Conservation (phyloP, 2,329 filamentous ascomycete genomes). For the Xylaria sp. region DNA sequence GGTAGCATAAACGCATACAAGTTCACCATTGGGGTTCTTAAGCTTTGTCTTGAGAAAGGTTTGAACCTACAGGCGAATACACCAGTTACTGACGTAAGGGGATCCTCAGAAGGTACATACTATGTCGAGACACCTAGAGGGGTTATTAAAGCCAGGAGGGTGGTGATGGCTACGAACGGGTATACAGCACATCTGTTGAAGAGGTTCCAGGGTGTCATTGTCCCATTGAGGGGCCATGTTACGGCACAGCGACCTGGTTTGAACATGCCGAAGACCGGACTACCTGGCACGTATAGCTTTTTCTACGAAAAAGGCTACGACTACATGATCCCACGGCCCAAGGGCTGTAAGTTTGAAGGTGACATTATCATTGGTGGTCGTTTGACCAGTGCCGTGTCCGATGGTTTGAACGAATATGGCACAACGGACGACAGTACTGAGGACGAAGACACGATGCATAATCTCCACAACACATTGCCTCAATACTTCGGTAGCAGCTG, state of each 20-base stretch:
- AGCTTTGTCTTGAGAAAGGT: slow-evolving; percentile 55
- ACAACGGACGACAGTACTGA: slow-evolving; percentile 65
- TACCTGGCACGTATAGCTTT: slow-evolving; percentile 68
- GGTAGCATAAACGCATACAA: slow-evolving; percentile 56
- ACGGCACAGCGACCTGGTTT: slow-evolving; percentile 54
- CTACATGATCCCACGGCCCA: slow-evolving; percentile 70
- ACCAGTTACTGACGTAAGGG: slow-evolving; percentile 50
- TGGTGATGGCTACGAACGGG: slow-evolving; percentile 65
- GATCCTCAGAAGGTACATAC: slow-evolving; percentile 48
- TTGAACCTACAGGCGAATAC: slow-evolving; percentile 65
- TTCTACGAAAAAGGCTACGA: slow-evolving; percentile 71
- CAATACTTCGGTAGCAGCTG: slow-evolving; percentile 64
- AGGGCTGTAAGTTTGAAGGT: slow-evolving; percentile 55
- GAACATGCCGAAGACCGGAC: slow-evolving; percentile 51
- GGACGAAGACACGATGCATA: slow-evolving; percentile 62
- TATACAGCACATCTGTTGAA: slow-evolving; percentile 60
- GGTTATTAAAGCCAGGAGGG: slow-evolving; percentile 52
- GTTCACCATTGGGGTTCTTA: slow-evolving; percentile 57
- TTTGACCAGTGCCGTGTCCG: slow-evolving; percentile 53
- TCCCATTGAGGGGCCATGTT: slow-evolving; percentile 62
- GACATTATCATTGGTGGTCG: slow-evolving; percentile 73
- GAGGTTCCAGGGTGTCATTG: slow-evolving; percentile 58
- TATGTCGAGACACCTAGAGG: slow-evolving; percentile 57
- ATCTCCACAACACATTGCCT: slow-evolving; percentile 55
- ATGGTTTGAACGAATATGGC: slow-evolving; percentile 61